Percentiles rank a stretch among this genome's conserved stretches.
These are phyloP conservation scores for Crithidia sp. DNA, from an alignment of 208 protist genomes.

Conservation along the genomic window DNA sequence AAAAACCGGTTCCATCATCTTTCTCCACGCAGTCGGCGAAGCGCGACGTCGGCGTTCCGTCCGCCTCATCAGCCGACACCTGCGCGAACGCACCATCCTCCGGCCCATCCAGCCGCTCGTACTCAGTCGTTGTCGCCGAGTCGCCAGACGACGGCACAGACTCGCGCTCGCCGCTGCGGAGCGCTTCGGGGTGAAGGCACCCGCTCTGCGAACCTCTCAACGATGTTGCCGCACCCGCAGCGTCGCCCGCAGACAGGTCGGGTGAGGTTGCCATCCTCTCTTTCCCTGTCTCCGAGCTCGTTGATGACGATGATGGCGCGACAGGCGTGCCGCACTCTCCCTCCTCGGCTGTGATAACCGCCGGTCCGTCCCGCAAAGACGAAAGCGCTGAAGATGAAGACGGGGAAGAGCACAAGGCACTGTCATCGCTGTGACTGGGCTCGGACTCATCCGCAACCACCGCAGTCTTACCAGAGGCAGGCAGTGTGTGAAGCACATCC, in stretches of 20 bases:
- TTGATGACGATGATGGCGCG: no score
- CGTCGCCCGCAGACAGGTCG: not conserved
- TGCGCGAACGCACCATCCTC: not conserved
- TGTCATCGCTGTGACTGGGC: not conserved
- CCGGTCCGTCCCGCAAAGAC: not conserved
- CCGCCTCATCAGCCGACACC: slow-evolving; percentile 12
- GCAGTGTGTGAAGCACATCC: not conserved
- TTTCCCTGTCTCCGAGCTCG: no score
- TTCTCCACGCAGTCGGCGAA: slow-evolving; percentile 15
- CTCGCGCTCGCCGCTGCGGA: not conserved
- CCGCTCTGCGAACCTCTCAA: not conserved
- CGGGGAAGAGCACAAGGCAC: not conserved
- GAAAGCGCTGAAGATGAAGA: not conserved
- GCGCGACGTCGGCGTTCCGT: slow-evolving; percentile 14
- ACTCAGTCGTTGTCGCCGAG: not conserved
- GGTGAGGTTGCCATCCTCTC: no score
- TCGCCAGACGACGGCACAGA: not conserved
- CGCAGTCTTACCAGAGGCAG: not conserved
- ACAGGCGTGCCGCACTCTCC: no score
- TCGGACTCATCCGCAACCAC: not conserved
- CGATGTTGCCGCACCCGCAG: not conserved
- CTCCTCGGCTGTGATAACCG: no score
- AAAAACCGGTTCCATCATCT: not conserved
- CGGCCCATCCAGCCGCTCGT: not conserved
- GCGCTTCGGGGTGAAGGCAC: not conserved